Base-by-base conservation (phyloP, 2,329 filamentous ascomycete genomes). In the Aspergillus terreus region DNA sequence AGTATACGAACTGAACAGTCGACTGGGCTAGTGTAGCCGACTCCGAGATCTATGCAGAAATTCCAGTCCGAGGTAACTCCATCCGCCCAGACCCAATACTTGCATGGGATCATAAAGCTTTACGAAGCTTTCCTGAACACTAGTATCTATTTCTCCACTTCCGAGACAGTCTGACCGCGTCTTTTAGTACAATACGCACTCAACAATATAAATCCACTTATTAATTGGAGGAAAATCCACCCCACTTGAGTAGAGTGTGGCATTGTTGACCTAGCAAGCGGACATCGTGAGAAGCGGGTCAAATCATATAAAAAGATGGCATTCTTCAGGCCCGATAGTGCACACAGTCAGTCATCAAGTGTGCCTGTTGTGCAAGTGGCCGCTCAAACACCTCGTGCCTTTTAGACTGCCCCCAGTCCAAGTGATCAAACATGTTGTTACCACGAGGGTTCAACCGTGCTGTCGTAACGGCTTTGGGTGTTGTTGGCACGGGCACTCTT, bases 401-500 rank as follows among this genome's bases (percentile, higher is more conserved):
- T 35, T 35, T 12, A 35, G n/a, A 35, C 33, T n/a, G n/a, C 33
- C 7, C n/a, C 33, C 6, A 23, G 23, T 23, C 23, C 23, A 23
- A 23, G 23, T 6, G 6, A 35, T 35, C 35, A 15, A 17, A 17
- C 35, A 38, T 38, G 14, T 38, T 7, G 11, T n/a, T n/a, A n/a
- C 14, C 10, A 15, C 9, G 14, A 38, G 11, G 14, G 6, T n/a
- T 38, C 35, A n/a, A n/a, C 3, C 12, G n/a, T 38, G 7, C 35
- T 2, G 7, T n/a, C 14, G 12, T 38, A 6, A 7, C 12, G 15
- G 35, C 35, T 15, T n/a, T 17, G 6, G 15, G 35, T 2, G 11
- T 38, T 17, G 6, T 38, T 38, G 35, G 14, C 11, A n/a, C 15
- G 35, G 35, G 14, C 35, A 15, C 35, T n/a, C 35, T 81, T 27